A percentile compares a stretch with the other conserved stretches of the same genome.
phyloP scores from a whole-genome alignment of 371 early-diverging fungal species.

The Lichtheimia hyalospora region DNA sequence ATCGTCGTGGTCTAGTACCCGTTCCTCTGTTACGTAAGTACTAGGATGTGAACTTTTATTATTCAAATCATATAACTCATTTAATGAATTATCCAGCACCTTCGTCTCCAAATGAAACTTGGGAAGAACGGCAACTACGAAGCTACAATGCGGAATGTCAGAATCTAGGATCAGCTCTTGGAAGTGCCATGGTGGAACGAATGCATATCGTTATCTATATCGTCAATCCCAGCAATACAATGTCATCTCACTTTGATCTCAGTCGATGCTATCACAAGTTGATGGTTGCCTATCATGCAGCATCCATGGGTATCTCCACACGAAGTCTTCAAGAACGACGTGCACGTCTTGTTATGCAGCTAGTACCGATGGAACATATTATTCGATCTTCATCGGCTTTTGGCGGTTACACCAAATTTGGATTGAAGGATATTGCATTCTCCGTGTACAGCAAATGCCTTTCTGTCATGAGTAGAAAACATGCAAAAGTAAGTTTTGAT shows the following conservation, averaged over 20 bases:
- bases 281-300: constrained; percentile 27
- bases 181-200: constrained; percentile 24
- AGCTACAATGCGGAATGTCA: constrained; percentile 56
- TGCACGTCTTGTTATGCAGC: constrained; percentile 50
- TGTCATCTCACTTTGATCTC: constrained; percentile 52
- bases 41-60: not conserved
- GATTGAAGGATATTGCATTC: constrained; percentile 63
- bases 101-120: constrained; percentile 16
- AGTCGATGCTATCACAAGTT: constrained; percentile 57
- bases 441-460: constrained; percentile 61
- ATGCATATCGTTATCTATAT: constrained; percentile 59
- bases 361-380: constrained; percentile 64
- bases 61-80: not conserved
- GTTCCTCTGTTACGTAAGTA: constrained; percentile 48
- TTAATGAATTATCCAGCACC: constrained; percentile 3
- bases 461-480: constrained; percentile 35
- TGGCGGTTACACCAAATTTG: constrained; percentile 57
- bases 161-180: constrained; percentile 45
- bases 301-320: constrained; percentile 14
- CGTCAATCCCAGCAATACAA: constrained; percentile 53
- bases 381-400: constrained; percentile 48
- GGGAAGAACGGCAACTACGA: constrained; percentile 38
- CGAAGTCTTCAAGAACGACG: constrained; percentile 21
- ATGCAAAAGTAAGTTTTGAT: constrained; percentile 12
- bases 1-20: constrained; percentile 52